Evolutionary conservation across 2,329 filamentous ascomycete genomes (phyloP).

Genomic region (Tolypocladium guangdongense): DNA sequence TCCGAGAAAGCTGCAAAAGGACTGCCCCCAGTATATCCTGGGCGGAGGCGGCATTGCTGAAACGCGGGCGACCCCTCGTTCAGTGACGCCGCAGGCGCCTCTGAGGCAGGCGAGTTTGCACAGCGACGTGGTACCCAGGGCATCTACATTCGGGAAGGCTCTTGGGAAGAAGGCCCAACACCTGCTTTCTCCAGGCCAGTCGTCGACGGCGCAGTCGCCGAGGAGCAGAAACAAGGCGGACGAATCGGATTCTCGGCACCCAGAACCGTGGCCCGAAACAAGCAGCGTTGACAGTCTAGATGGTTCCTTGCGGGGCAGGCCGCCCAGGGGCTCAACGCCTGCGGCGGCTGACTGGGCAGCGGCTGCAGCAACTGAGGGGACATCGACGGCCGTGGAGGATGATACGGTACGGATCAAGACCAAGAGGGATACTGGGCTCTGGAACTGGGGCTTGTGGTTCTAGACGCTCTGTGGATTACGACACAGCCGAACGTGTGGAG

Average conservation of each 20-base stretch:
- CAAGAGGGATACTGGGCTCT: slow-evolving; percentile 14
- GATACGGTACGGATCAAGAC: background rate
- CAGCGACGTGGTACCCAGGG: background rate
- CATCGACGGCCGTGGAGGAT: background rate
- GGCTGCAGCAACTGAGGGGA: slow-evolving; percentile 4
- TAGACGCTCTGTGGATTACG: slow-evolving; percentile 4
- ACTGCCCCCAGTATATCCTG: background rate
- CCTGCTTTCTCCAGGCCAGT: background rate
- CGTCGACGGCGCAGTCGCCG: background rate
- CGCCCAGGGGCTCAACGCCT: background rate
- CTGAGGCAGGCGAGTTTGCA: background rate
- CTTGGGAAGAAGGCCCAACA: background rate
- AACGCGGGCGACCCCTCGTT: background rate
- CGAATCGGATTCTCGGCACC: too few species aligned
- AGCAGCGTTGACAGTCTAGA: background rate
- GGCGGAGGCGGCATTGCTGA: too few species aligned
- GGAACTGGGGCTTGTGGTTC: slow-evolving; percentile 17
- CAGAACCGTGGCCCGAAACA: background rate
- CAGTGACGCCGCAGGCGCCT: background rate
- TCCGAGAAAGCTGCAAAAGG: background rate
- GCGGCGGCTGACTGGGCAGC: background rate
- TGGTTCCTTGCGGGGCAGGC: background rate
- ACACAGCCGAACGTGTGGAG: background rate
- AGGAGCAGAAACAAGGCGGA: background rate
- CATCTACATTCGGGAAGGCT: slow-evolving; percentile 1